Evolutionary conservation across 2,329 filamentous ascomycete species (phyloP), one percentile per base, ranked within the genome.

Genomic region (Leptosphaerulina australis): DNA sequence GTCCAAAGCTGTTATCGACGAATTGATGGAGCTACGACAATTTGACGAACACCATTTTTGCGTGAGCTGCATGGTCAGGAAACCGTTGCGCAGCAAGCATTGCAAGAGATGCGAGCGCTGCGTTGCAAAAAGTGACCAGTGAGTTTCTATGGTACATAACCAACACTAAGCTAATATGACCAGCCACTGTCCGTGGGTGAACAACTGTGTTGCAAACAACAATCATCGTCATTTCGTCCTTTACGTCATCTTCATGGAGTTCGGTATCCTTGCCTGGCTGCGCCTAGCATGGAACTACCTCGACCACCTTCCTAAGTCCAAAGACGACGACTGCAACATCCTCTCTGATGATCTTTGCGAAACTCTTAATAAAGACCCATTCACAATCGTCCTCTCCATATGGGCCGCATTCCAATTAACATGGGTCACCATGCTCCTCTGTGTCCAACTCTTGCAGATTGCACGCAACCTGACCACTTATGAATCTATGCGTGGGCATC

Each of bases 71-170:
- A 96, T 97, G 92, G 90, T 96, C 62, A 84, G 93, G 44, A 93
- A 89, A 60, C 94, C 94, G 3, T 76, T 99, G 54, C 84, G 94
- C 59, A 96, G 92, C 77, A 99, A 97, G 78, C 94, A 99, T 75
- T 99, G 94, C 77, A 88, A 88, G 68, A 83, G 90, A 54, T 99
- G 94, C 71, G 85, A 88, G 64, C 88, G 93, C 58, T 99, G 94
- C 71, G 90, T 99, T 44, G 91, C 93, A 45, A 96, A 95, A 74
- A 91, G 96, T 75, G 94, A 99, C 69, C 94, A 99, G 91, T 95
- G 76, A 81, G 90, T 81, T 5, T 11, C 9, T 14, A 4, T 9
- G 2, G 12, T 3, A 9, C 26, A 5, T 26, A 2, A 17, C 1
- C 10, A n/a, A 34, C 30, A 31, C 31, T 6, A 28, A 35, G 37